Base-by-base conservation (phyloP, 176 grass and related monocot genomes). In the Secale cereale region DNA sequence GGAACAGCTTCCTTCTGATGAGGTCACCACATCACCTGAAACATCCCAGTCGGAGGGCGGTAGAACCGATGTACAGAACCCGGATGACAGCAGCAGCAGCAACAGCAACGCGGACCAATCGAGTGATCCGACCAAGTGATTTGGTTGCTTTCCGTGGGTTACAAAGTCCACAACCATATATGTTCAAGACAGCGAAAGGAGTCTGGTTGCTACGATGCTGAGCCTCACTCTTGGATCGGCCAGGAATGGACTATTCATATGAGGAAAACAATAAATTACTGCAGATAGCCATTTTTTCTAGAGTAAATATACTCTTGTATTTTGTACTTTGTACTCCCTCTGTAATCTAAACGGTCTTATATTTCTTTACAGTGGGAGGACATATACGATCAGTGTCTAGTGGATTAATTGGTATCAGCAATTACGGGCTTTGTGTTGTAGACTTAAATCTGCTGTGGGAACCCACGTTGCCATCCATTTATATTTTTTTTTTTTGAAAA, bases 11-110 rank as follows among this genome's bases (percentile, higher is more conserved):
- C 78, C 83, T 80, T 25, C 75, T 60, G 64, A 46, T 77, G 91
- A 86, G 76, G 70, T 46, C 65, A 56, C 73, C 45, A 73, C 46
- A 48, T 48, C 85, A 85, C 30, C 89, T 54, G 91, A 95, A 66
- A 84, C 56, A 15, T 70, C 91, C 73, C 76, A 92, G 50, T 25
- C 94, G 63, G 93, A 98, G 40, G 76, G 36, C 30, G 66, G 56
- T 74, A 59, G 72, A 29, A 78, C 75, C 20, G 83, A 95, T 86
- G 81, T 83, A 78, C 30, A 93, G 45, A 90, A 75, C 75, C 56
- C 74, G 65, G 93, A 91, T 81, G 91, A 89, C 16, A 88, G 63
- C 74, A 88, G 78, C 62, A 86, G 11, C 70, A 87, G 23, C 30
- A 68, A 8, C 66, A 74, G 8, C 43, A 75, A 50, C 54, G 89